phyloP scores from a whole-genome alignment of 768 basidiomycete genomes.

The Trametes coccinea region DNA sequence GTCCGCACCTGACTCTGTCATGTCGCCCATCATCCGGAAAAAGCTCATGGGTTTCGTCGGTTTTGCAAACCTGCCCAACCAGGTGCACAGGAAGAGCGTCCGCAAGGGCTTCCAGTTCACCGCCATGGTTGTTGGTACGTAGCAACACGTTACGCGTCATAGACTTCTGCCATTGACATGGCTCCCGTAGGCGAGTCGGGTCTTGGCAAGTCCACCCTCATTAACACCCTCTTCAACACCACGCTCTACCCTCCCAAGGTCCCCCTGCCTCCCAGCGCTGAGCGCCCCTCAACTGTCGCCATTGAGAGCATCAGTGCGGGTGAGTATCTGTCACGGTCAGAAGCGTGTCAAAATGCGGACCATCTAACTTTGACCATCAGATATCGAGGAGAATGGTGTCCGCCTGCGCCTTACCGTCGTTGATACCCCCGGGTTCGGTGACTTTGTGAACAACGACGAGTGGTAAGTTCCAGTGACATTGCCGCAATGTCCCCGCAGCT shows the following conservation, averaged over 20 bases:
- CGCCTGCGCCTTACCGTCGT: conserved; percentile 97
- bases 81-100: conserved; percentile 97
- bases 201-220: conserved; percentile 96
- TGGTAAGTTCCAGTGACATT: conserved; percentile 51
- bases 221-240: conserved; percentile 99
- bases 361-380: conserved; percentile 42
- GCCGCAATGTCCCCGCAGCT: conserved; percentile 24
- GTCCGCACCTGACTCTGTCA: conserved; percentile 29
- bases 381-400: conserved; percentile 98
- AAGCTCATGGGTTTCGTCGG: conserved; percentile 95
- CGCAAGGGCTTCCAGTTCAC: conserved; percentile 99
- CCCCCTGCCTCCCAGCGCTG: conserved; percentile 79
- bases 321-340: conserved; percentile 36
- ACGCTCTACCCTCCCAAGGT: conserved; percentile 90
- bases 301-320: conserved; percentile 99
- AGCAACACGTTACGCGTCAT: conserved; percentile 24
- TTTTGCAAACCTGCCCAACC: conserved; percentile 98
- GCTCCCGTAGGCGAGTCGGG: conserved; percentile 86
- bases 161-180: neutral
- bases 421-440: conserved; percentile 98
- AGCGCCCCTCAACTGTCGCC: conserved; percentile 89
- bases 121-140: conserved; percentile 97
- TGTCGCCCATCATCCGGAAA: conserved; percentile 65
- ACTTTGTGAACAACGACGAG: conserved; percentile 99
- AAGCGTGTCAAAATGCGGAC: neutral